Percentiles rank a stretch among this genome's conserved stretches.
Evolutionary conservation across 2,329 filamentous ascomycete genomes (phyloP).

Genomic region (Paraphaeosphaeria sporulosa): DNA sequence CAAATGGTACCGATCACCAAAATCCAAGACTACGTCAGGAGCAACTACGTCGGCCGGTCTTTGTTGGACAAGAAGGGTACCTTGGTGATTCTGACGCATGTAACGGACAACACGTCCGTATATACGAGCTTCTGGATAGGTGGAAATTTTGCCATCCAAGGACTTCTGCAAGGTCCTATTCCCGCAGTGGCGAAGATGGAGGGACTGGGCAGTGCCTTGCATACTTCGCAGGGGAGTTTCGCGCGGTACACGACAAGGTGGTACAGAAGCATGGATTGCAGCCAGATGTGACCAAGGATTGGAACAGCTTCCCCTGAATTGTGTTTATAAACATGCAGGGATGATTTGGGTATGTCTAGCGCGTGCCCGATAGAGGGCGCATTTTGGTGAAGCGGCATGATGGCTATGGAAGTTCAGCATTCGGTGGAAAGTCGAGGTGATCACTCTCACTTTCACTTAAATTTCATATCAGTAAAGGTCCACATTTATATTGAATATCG

Average conservation of each 20-base stretch:
- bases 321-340: accelerated
- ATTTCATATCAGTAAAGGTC: background rate
- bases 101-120: background rate
- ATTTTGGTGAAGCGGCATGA: background rate
- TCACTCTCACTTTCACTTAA: background rate
- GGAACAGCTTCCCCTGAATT: background rate
- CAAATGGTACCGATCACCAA: background rate
- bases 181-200: background rate
- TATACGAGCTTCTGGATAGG: background rate
- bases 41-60: background rate
- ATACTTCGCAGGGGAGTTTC: background rate
- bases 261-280: background rate
- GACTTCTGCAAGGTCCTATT: background rate
- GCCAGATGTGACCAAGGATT: background rate
- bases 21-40: background rate
- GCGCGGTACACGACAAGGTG: background rate
- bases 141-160: background rate
- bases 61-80: background rate
- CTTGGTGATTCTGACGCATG: background rate
- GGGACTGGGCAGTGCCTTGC: background rate
- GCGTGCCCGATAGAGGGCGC: background rate
- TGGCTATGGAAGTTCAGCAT: background rate
- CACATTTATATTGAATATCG: background rate
- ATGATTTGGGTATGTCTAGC: background rate
- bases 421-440: no score